These are phyloP conservation scores for Eutypella sp. DNA, from an alignment of 2,329 filamentous ascomycete species.

Conservation along the genomic window DNA sequence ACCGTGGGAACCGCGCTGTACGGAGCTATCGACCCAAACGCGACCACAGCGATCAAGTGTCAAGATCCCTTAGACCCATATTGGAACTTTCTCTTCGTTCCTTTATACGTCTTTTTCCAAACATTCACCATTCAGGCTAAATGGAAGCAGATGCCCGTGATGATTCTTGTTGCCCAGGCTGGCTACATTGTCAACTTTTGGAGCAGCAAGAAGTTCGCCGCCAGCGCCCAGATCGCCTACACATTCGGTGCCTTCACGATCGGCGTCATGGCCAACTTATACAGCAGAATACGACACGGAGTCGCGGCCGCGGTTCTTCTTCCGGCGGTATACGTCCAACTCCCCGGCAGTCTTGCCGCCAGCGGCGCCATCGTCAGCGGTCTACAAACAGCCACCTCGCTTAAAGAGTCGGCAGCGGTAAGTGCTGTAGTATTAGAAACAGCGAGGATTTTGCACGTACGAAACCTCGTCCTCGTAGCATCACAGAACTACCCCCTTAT, in stretches of 20 bases:
- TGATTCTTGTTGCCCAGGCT: constrained; percentile 66
- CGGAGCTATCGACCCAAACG: constrained; percentile 38
- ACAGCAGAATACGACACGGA: constrained; percentile 56
- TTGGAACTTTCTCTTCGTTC: constrained; percentile 65
- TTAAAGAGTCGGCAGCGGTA: constrained; percentile 31
- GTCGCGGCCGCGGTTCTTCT: constrained; percentile 43
- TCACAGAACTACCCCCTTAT: neutral
- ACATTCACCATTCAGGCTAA: constrained; percentile 76
- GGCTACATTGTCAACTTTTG: constrained; percentile 77
- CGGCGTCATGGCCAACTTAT: constrained; percentile 71
- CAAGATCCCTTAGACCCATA: constrained; percentile 25
- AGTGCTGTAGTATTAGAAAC: constrained; percentile 1
- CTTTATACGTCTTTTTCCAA: constrained; percentile 67
- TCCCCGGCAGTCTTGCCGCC: constrained; percentile 43
- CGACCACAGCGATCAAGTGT: constrained; percentile 30
- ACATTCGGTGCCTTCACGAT: constrained; percentile 73
- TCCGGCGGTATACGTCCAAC: constrained; percentile 44
- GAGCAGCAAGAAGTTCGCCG: constrained; percentile 58
- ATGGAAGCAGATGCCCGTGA: constrained; percentile 73
- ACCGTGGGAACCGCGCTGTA: constrained; percentile 42
- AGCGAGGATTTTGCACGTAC: constrained; percentile 2
- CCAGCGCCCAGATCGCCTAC: constrained; percentile 70
- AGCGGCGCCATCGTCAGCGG: constrained; percentile 43
- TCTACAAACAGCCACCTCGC: constrained; percentile 37
- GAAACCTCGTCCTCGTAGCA: neutral